Base-by-base conservation (phyloP, 306 rosid species). In the Prunus padus region DNA sequence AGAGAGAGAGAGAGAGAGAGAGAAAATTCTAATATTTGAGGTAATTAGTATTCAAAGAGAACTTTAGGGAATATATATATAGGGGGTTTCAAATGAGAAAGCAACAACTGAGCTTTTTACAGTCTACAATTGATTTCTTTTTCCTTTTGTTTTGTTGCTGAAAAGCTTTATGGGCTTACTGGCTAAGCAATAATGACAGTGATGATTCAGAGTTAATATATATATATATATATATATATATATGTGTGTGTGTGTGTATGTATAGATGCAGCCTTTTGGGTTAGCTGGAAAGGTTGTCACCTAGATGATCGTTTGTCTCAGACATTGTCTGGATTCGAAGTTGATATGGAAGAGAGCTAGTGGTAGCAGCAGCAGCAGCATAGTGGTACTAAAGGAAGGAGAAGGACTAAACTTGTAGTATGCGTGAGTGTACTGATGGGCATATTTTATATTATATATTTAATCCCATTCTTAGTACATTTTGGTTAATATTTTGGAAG, bases 151-250 rank as follows among this genome's bases (percentile, higher is more conserved):
- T 30, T 63, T 30, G 42, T 26, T 33, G 33, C 67, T 56, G 67
- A 4, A 72, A 56, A 42, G 46, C 42, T 60, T 4, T 7, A 23
- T 61, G 66, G 42, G 65, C 22, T 16, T 55, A 72, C 65, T 40
- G 69, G 23, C 76, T 4, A 59, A 22, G 37, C 81, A 77, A 78
- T 75, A 74, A 82, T 80, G 94, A 87, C 8, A 72, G 82, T 62
- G 89, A 77, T 77, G 85, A 82, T 72, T 80, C 90, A 63, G 54
- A 66, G 55, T 11, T 11, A 31, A 18, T 30, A 71, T 77, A 31
- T n/a, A 55, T 33, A 30, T 30, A 30, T 30, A 30, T 30, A 46
- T 49, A 47, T 52, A 8, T 74, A 56, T 11, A 26, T 26, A 26
- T 26, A 26, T 26, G 2, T 31, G 5, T 31, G 0, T 33, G 5